phyloP scores from a whole-genome alignment of 805 yeast species.

The Kluyveromyces starmeri region DNA sequence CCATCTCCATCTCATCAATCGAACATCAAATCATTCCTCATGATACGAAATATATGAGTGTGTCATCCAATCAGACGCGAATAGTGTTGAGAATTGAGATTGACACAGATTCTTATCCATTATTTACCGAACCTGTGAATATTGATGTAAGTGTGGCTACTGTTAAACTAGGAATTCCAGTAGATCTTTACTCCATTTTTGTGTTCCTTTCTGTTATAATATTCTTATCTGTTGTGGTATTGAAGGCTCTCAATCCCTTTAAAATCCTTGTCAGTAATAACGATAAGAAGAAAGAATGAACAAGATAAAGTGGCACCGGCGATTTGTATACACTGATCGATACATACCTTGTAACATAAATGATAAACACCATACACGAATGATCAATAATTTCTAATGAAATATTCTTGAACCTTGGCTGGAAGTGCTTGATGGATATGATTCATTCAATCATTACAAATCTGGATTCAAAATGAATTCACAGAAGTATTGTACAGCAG shows the following conservation, averaged over 20 bases:
- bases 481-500: slow-evolving; percentile 60
- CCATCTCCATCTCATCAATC: slow-evolving; percentile 14
- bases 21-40: slow-evolving; percentile 11
- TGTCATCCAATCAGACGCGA: slow-evolving; percentile 8
- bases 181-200: slow-evolving; percentile 17
- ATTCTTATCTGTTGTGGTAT: slow-evolving; percentile 1
- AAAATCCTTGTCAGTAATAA: background rate
- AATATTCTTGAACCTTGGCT: too few relatives aligned
- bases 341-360: too few relatives aligned
- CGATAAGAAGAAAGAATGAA: too few relatives aligned
- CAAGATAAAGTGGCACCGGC: too few relatives aligned
- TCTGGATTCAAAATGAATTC: slow-evolving; percentile 41
- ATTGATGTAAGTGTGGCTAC: slow-evolving; percentile 17
- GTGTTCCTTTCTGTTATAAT: slow-evolving; percentile 10
- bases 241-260: background rate
- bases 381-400: too few relatives aligned
- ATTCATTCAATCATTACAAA: slow-evolving; percentile 18
- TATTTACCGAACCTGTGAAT: slow-evolving; percentile 10
- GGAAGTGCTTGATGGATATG: too few relatives aligned
- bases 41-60: slow-evolving; percentile 7
- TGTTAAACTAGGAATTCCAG: slow-evolving; percentile 18
- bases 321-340: too few relatives aligned
- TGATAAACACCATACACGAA: too few relatives aligned
- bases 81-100: slow-evolving; percentile 11
- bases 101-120: slow-evolving; percentile 16